phyloP scores from a whole-genome alignment of 2,329 filamentous ascomycete genomes.

The Trematosphaeria pertusa region DNA sequence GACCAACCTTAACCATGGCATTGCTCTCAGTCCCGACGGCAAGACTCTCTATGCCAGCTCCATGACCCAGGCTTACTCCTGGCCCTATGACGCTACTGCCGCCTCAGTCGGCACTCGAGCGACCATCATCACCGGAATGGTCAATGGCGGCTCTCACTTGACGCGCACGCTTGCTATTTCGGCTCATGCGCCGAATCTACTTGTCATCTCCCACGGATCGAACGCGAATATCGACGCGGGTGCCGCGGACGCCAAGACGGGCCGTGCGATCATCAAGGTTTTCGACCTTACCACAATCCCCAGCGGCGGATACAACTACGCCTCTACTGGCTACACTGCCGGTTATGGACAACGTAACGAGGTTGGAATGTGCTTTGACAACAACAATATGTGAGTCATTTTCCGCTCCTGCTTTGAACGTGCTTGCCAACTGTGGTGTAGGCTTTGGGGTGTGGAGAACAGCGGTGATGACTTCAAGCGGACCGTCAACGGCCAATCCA shows the following conservation, averaged over 20 bases:
- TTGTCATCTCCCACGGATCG: conserved; percentile 72
- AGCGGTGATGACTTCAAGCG: conserved; percentile 69
- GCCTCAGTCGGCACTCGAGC: conserved; percentile 57
- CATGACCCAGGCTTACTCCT: conserved; percentile 64
- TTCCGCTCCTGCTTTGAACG: too few relatives aligned
- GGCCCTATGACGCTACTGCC: conserved; percentile 65
- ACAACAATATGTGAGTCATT: conserved; percentile 57
- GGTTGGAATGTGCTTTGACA: conserved; percentile 63
- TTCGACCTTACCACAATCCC: conserved; percentile 57
- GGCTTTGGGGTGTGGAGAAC: conserved; percentile 68
- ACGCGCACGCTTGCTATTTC: conserved; percentile 72
- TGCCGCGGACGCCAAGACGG: conserved; percentile 59
- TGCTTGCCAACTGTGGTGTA: too few relatives aligned
- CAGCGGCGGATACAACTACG: conserved; percentile 53
- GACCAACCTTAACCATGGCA: conserved; percentile 58
- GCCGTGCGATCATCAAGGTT: conserved; percentile 70
- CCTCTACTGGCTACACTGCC: conserved; percentile 57
- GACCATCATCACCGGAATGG: conserved; percentile 67
- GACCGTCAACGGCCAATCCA: conserved; percentile 53
- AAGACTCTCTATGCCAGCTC: conserved; percentile 62
- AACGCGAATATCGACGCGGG: conserved; percentile 65
- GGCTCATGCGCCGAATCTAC: conserved; percentile 58
- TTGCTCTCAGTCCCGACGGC: conserved; percentile 55
- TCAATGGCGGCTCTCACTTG: conserved; percentile 61
- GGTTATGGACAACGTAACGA: conserved; percentile 76